These are phyloP conservation scores for Ogataea paraovalis DNA, from an alignment of 805 yeast species.

Conservation along the genomic window DNA sequence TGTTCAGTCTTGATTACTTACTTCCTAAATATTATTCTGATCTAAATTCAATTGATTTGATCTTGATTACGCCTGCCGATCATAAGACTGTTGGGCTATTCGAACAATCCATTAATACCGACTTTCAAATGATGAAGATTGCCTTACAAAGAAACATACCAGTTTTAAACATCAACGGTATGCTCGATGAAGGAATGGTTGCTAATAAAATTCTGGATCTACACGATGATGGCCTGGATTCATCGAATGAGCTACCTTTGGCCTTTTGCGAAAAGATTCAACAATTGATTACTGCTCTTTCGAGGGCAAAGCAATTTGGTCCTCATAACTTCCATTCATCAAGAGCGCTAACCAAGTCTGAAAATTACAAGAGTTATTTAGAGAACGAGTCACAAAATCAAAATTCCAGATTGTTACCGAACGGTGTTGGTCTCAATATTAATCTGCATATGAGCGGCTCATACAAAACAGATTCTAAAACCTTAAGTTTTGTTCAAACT, in stretches of 20 bases:
- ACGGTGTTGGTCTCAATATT: constrained; percentile 44
- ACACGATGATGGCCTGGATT: constrained; percentile 12
- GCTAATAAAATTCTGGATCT: constrained; percentile 3
- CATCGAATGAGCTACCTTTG: constrained; percentile 6
- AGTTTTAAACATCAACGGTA: constrained; percentile 17
- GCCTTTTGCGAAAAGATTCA: constrained; percentile 13
- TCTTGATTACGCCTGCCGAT: constrained; percentile 44
- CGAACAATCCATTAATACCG: constrained; percentile 16
- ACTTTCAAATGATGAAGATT: constrained; percentile 18
- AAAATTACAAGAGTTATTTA: constrained; percentile 5
- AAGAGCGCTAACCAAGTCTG: constrained; percentile 7
- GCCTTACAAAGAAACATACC: constrained; percentile 23
- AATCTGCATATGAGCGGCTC: constrained; percentile 32
- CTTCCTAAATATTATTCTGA: constrained; percentile 37
- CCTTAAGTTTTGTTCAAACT: constrained; percentile 35
- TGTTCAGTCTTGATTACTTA: constrained; percentile 41
- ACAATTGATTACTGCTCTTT: constrained; percentile 10
- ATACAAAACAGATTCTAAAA: constrained; percentile 36
- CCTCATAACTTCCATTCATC: constrained; percentile 21
- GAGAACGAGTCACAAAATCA: constrained; percentile 10
- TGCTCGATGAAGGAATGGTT: background rate
- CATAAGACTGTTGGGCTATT: constrained; percentile 39
- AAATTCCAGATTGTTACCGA: constrained; percentile 37
- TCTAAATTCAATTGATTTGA: constrained; percentile 37
- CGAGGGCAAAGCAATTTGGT: constrained; percentile 5